phyloP scores from a whole-genome alignment of 805 yeast genomes.

The Candida gorgasii region DNA sequence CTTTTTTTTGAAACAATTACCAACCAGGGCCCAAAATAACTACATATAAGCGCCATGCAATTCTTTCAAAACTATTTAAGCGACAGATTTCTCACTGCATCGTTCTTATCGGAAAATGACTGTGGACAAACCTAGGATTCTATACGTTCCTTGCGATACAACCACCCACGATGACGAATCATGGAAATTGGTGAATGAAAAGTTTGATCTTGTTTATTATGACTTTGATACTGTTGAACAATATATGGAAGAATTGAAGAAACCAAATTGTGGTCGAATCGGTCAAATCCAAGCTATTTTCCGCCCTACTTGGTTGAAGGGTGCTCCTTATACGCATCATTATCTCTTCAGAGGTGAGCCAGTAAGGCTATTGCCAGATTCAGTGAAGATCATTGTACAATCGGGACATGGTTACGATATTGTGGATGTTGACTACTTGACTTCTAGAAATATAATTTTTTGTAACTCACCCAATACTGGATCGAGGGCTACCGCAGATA shows the following conservation, averaged over 20 bases:
- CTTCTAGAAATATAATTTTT: slow-evolving; percentile 30
- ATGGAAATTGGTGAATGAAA: slow-evolving; percentile 36
- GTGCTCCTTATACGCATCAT: slow-evolving; percentile 38
- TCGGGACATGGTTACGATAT: slow-evolving; percentile 44
- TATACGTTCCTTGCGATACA: slow-evolving; percentile 39
- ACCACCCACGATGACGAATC: slow-evolving; percentile 38
- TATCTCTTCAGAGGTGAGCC: slow-evolving; percentile 33
- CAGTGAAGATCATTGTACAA: slow-evolving; percentile 35
- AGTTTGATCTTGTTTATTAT: slow-evolving; percentile 33
- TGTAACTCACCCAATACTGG: slow-evolving; percentile 42
- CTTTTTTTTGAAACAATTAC: too few relatives aligned
- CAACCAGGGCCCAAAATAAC: too few relatives aligned
- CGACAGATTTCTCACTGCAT: neutral
- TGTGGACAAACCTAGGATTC: slow-evolving; percentile 30
- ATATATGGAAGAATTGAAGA: slow-evolving; percentile 32
- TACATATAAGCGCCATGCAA: neutral
- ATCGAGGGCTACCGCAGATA: slow-evolving; percentile 42
- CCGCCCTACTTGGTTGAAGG: slow-evolving; percentile 40
- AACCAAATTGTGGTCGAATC: slow-evolving; percentile 34
- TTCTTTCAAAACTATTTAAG: neutral
- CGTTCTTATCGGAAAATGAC: neutral
- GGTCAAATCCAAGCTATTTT: slow-evolving; percentile 38
- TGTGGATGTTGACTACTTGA: slow-evolving; percentile 37
- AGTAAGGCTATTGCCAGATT: slow-evolving; percentile 30
- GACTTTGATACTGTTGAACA: slow-evolving; percentile 35